Base-by-base conservation (phyloP, 2,329 filamentous ascomycete genomes). In the Pestalotiopsis sp. region DNA sequence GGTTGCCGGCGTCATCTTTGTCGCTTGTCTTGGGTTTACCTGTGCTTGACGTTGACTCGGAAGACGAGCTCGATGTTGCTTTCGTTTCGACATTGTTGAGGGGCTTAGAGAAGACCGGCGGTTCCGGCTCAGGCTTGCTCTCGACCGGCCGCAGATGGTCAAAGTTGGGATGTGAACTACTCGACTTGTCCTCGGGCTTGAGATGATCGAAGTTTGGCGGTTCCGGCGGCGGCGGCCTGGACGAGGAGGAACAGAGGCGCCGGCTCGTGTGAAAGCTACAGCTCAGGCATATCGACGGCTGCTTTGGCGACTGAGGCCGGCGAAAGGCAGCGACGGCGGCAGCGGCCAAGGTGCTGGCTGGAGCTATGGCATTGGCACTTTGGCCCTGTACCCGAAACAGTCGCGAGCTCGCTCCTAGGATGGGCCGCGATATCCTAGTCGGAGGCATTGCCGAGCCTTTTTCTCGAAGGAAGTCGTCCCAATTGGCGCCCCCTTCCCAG, bases 201-300 rank as follows among this genome's bases (percentile, higher is more conserved):
- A 60, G 57, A 23, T 67, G 27, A 52, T 67, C 20, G 56, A 67
- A 23, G 36, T 67, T 56, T 68, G 67, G 52, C 60, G 69, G 60
- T 62, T 64, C 20, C 67, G 66, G 14, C n/a, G 69, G 58, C 38
- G 45, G 57, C 45, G 69, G n/a, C 23, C 58, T 66, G 7, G 64
- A 76, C 52, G 80, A 81, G 65, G 74, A 80, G 38, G 76, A 74
- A 3, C 76, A 77, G 5, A 73, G 64, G 17, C 70, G 74, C 36
- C 70, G 27, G 60, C 52, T 68, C 25, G 71, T 49, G n/a, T 66
- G 45, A 61, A 71, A 70, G 68, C 68, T 73, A 68, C 74, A 80
- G 61, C 71, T 75, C 38, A 76, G 73, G 52, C 77, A 80, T 75
- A 74, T 72, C 41, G 76, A 70, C 25, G 68, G 66, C 20, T 12